Evolutionary conservation across 78 protist species (phyloP).

Genomic region (Monocercomonoides exilis): DNA sequence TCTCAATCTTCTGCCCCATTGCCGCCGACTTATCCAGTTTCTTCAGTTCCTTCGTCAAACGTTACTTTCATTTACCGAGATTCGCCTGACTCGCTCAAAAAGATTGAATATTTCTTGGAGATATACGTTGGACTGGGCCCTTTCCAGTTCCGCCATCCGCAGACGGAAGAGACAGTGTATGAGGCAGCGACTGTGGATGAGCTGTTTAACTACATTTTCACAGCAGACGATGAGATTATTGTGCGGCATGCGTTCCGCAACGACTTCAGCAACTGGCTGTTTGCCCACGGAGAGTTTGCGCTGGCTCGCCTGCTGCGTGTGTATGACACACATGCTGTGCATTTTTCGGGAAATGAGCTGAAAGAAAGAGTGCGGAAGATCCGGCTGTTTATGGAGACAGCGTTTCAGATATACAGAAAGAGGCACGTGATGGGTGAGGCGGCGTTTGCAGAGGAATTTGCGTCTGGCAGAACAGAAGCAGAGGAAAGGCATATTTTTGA

Average conservation of each 20-base stretch:
- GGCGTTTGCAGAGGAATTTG: no score
- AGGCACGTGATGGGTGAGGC: slow-evolving; percentile 1
- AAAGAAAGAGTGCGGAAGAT: background rate
- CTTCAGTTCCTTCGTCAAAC: no score
- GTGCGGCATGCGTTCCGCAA: background rate
- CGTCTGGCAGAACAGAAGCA: no score
- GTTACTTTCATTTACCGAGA: no score
- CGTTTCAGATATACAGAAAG: background rate
- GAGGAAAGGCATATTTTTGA: no score
- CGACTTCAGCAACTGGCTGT: slow-evolving; percentile 8
- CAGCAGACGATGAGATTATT: background rate
- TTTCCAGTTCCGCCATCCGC: background rate
- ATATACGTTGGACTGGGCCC: background rate
- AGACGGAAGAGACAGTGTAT: background rate
- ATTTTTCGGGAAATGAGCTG: background rate
- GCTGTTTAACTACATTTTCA: background rate
- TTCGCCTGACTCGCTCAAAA: no score
- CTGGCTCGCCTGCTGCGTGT: background rate
- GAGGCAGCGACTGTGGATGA: background rate
- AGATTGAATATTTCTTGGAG: no score
- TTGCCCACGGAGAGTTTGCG: background rate
- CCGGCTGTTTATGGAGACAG: background rate
- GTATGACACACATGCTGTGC: background rate
- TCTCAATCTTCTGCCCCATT: no score
- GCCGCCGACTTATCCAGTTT: no score